These are phyloP conservation scores for Heritiera littoralis DNA, from an alignment of 345 rosid species.

Conservation along the genomic window DNA sequence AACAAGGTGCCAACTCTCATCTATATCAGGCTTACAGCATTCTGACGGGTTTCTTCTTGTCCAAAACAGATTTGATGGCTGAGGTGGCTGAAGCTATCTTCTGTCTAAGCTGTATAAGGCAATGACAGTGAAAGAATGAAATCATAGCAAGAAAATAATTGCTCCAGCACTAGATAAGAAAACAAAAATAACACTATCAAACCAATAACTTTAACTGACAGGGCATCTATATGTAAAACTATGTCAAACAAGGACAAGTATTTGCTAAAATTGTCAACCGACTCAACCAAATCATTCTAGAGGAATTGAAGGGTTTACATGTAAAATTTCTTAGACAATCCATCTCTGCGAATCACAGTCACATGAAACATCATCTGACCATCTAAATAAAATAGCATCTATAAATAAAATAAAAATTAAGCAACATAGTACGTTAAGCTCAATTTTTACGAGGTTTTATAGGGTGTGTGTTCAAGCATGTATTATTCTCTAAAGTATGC, in stretches of 20 bases:
- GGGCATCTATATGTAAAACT: background rate
- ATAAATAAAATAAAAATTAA: background rate
- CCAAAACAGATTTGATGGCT: slow-evolving; percentile 95
- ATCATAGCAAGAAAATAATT: background rate
- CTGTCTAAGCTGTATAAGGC: slow-evolving; percentile 73
- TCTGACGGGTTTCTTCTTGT: slow-evolving; percentile 56
- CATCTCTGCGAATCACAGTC: background rate
- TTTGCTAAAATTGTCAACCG: slow-evolving; percentile 1
- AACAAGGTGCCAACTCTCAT: slow-evolving; percentile 20
- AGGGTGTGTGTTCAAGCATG: background rate
- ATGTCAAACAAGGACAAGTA: background rate
- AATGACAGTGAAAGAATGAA: background rate
- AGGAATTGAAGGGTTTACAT: background rate
- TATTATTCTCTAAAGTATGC: background rate
- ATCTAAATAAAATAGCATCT: slow-evolving; percentile 1
- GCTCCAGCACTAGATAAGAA: background rate
- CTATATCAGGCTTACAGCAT: slow-evolving; percentile 61
- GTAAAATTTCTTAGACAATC: slow-evolving; percentile 9
- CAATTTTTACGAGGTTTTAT: background rate
- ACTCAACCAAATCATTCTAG: background rate
- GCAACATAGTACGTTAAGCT: background rate
- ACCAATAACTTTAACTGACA: background rate
- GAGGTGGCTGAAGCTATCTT: slow-evolving; percentile 89
- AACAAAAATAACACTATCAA: background rate
- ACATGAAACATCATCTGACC: slow-evolving; percentile 1